These are phyloP conservation scores for Botrytis elliptica DNA, from an alignment of 2,329 filamentous ascomycete genomes.

Conservation along the genomic window DNA sequence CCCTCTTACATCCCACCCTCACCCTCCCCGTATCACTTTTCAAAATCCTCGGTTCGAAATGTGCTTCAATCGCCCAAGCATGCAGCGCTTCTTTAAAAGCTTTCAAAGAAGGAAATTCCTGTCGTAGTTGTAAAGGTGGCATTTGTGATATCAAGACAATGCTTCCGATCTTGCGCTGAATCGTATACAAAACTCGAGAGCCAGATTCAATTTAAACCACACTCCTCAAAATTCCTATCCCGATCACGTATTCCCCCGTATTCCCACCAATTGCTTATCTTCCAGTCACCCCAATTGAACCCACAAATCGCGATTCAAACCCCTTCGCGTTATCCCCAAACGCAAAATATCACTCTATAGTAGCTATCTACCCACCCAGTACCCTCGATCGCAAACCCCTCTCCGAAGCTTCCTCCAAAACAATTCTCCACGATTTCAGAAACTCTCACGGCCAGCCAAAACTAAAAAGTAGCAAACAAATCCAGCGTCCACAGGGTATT, in stretches of 20 bases:
- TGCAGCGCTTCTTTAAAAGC: slow-evolving; percentile 40
- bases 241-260: not conserved
- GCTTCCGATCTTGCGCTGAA: not conserved
- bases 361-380: not conserved
- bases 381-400: not conserved
- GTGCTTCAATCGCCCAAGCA: slow-evolving; percentile 40
- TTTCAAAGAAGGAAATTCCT: slow-evolving; percentile 39
- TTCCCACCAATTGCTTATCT: not conserved
- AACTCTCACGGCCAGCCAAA: not conserved
- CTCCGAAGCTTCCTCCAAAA: not conserved
- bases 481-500: too few relatives aligned
- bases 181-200: not conserved
- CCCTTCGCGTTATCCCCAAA: not conserved
- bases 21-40: slow-evolving; percentile 40
- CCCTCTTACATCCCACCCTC: slow-evolving; percentile 39
- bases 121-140: slow-evolving; percentile 38
- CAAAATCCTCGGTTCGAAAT: slow-evolving; percentile 40
- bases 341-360: not conserved
- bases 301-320: not conserved
- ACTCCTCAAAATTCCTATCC: not conserved
- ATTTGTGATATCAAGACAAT: slow-evolving; percentile 22
- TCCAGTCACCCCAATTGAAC: not conserved
- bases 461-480: not conserved
- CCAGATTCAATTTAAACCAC: not conserved
- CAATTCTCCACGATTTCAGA: not conserved